Evolutionary conservation across 73 alveolate genomes (phyloP).

Genomic region (Paraurostyla sp.): DNA sequence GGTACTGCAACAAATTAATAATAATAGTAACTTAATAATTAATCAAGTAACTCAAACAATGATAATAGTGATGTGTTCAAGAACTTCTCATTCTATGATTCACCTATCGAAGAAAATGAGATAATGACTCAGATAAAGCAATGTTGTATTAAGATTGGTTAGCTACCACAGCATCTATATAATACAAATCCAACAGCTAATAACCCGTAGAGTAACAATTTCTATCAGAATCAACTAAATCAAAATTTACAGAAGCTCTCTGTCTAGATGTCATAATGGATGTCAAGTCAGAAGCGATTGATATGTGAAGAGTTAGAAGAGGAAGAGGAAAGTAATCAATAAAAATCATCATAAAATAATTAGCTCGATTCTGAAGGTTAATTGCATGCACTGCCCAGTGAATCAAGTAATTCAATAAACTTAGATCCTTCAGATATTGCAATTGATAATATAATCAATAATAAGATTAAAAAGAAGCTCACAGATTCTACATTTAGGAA

Average conservation of each 20-base stretch:
- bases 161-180: conserved; percentile 39
- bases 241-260: conserved; percentile 17
- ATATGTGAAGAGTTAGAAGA: conserved; percentile 51
- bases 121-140: conserved; percentile 19
- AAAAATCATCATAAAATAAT: conserved; percentile 35
- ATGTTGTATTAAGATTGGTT: conserved; percentile 41
- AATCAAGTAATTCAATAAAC: conserved; percentile 15
- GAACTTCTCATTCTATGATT: conserved; percentile 53
- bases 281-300: neutral
- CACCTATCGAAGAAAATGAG: conserved; percentile 53
- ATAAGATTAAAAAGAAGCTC: neutral
- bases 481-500: neutral
- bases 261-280: conserved; percentile 37
- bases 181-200: conserved; percentile 28
- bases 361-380: neutral
- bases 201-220: neutral
- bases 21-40: neutral
- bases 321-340: conserved; percentile 41
- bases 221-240: neutral
- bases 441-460: neutral
- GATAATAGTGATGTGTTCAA: conserved; percentile 41
- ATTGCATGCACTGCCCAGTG: conserved; percentile 49
- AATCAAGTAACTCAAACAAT: conserved; percentile 10
- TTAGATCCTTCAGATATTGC: conserved; percentile 4
- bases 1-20: neutral